Conservation (phyloP, 2,329 filamentous ascomycete species). For the Cercospora nicotianae region DNA sequence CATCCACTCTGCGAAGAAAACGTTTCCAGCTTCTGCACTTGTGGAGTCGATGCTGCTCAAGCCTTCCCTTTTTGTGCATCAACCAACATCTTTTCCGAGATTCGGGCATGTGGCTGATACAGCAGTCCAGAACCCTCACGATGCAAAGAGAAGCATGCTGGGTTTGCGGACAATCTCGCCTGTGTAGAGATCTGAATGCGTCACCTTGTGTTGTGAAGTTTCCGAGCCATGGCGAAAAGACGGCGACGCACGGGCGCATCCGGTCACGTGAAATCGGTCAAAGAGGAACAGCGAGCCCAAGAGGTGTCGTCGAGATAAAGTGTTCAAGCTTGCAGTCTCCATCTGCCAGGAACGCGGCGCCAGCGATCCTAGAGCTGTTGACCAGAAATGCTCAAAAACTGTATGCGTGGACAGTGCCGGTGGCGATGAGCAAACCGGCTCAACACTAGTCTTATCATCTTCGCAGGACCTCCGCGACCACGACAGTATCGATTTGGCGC, state of each 20-base stretch:
- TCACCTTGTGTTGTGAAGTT: background rate
- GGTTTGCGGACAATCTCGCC: background rate
- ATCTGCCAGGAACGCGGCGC: conserved; percentile 13
- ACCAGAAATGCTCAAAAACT: conserved; percentile 7
- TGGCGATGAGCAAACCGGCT: background rate
- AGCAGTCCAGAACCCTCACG: background rate
- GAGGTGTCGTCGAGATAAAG: conserved; percentile 21
- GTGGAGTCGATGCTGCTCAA: background rate
- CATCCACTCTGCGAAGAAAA: background rate
- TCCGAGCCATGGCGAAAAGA: background rate
- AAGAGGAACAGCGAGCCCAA: background rate
- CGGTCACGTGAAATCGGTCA: background rate
- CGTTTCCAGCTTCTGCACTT: background rate
- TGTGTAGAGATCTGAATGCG: background rate
- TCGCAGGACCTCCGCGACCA: conserved; percentile 9
- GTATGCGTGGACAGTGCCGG: background rate
- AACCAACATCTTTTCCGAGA: background rate
- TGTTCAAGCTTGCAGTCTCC: conserved; percentile 13
- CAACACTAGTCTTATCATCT: background rate
- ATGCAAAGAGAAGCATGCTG: background rate
- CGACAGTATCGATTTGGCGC: background rate
- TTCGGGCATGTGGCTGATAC: background rate
- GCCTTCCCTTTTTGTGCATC: background rate
- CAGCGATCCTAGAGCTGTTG: conserved; percentile 7
- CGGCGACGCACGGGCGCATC: background rate